Percentiles rank a stretch among this genome's conserved stretches.
phyloP scores from a whole-genome alignment of 441 rosid species.

The Adansonia rubrostipa region DNA sequence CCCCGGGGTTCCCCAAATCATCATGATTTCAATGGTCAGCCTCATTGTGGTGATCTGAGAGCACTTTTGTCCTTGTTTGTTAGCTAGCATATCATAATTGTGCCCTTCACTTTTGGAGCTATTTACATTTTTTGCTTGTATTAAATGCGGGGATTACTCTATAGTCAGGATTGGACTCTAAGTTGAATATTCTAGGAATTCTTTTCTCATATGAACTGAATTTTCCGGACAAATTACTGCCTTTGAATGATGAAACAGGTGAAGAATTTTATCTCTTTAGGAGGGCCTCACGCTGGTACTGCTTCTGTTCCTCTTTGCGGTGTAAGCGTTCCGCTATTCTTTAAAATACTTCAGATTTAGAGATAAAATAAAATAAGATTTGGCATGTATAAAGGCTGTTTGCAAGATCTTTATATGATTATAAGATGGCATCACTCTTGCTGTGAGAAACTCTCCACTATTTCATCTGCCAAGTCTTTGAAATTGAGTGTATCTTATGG shows the following conservation, averaged over 20 bases:
- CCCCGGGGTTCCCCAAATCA: neutral
- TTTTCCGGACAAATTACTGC: neutral
- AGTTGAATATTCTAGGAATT: constrained; percentile 6
- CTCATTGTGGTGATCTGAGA: neutral
- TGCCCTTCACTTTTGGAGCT: neutral
- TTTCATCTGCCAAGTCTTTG: neutral
- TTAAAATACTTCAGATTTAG: neutral
- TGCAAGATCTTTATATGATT: constrained; percentile 3
- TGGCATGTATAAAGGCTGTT: neutral
- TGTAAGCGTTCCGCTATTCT: constrained; percentile 46
- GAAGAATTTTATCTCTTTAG: constrained; percentile 74
- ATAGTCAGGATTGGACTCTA: neutral
- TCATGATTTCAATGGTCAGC: neutral
- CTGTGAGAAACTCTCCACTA: neutral
- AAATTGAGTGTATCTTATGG: neutral
- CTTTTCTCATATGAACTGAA: neutral
- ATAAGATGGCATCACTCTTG: neutral
- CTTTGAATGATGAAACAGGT: constrained; percentile 49
- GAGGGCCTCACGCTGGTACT: constrained; percentile 95
- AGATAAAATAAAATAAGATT: neutral
- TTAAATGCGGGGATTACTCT: neutral
- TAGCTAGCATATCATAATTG: constrained; percentile 1
- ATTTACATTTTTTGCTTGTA: neutral
- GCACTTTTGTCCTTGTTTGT: neutral
- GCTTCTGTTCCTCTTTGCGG: constrained; percentile 87